These are phyloP conservation scores for Pleurotus citrinopileatus DNA, from an alignment of 768 basidiomycete genomes.

Conservation along the genomic window DNA sequence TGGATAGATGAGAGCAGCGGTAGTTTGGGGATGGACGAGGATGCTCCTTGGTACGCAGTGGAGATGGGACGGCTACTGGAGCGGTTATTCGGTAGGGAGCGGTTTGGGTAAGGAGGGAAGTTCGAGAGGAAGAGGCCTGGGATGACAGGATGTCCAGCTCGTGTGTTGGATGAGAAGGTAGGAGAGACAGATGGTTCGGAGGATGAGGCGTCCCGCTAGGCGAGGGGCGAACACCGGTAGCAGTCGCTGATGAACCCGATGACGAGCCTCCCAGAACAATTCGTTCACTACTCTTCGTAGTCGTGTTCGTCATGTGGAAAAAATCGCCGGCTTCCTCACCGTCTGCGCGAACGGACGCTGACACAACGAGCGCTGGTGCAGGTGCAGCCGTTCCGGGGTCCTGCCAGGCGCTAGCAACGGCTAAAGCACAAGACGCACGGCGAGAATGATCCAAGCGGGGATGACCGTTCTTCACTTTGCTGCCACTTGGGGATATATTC, in stretches of 20 bases:
- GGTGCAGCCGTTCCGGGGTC: constrained; percentile 50
- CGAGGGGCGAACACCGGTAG: constrained; percentile 38
- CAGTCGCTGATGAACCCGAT: constrained; percentile 35
- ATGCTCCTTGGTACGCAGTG: constrained; percentile 22
- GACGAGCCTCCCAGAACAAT: background rate
- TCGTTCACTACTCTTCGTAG: background rate
- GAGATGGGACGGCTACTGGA: constrained; percentile 16
- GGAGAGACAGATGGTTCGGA: constrained; percentile 6
- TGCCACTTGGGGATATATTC: constrained; percentile 4
- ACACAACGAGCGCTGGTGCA: constrained; percentile 52
- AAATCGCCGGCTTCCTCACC: constrained; percentile 36
- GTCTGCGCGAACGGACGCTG: constrained; percentile 43
- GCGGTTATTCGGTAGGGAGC: constrained; percentile 40
- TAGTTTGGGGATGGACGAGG: constrained; percentile 35
- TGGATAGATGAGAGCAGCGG: constrained; percentile 37
- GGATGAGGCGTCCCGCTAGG: constrained; percentile 34
- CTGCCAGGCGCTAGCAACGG: constrained; percentile 43
- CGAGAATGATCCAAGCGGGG: constrained; percentile 24
- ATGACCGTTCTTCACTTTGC: constrained; percentile 8
- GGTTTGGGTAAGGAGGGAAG: constrained; percentile 64
- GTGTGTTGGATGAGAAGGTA: background rate
- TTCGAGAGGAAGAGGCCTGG: constrained; percentile 17
- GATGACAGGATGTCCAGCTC: background rate
- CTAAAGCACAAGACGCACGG: constrained; percentile 33
- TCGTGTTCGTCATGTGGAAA: constrained; percentile 28